Evolutionary conservation across 371 early-diverging fungal genomes (phyloP).

Genomic region (Phascolomyces articulosus): DNA sequence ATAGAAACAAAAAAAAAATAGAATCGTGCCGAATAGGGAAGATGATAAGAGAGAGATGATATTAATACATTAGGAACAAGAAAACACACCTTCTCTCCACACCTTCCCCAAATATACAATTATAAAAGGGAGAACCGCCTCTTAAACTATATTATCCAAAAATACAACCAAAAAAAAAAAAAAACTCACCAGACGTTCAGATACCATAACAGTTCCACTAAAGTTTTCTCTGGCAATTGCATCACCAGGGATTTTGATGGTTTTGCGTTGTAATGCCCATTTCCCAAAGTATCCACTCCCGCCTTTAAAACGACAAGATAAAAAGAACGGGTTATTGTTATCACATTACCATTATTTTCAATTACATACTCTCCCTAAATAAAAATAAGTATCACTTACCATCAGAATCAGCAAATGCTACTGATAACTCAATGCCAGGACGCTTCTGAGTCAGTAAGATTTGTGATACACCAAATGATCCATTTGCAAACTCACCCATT

Average conservation of each 20-base stretch:
- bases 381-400: slow-evolving; percentile 4
- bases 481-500: slow-evolving; percentile 1
- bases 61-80: too few species aligned
- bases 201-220: slow-evolving; percentile 1
- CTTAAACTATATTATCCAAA: not conserved
- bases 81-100: too few species aligned
- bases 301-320: not conserved
- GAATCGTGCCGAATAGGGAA: too few species aligned
- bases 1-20: too few species aligned
- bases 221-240: slow-evolving; percentile 8
- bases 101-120: too few species aligned
- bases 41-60: too few species aligned
- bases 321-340: too few species aligned
- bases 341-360: too few species aligned
- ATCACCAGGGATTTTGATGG: slow-evolving; percentile 11
- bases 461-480: slow-evolving; percentile 19
- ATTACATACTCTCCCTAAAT: not conserved
- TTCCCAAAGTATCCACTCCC: slow-evolving; percentile 10
- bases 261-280: slow-evolving; percentile 16
- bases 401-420: slow-evolving; percentile 17
- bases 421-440: slow-evolving; percentile 7
- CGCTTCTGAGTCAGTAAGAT: slow-evolving; percentile 8
- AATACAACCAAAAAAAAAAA: not conserved
- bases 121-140: too few species aligned
- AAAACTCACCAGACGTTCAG: slow-evolving; percentile 4